A percentile compares a stretch with the other conserved stretches of the same genome.
Evolutionary conservation across 805 yeast species (phyloP).

Genomic region (Hanseniaspora jakobsenii): DNA sequence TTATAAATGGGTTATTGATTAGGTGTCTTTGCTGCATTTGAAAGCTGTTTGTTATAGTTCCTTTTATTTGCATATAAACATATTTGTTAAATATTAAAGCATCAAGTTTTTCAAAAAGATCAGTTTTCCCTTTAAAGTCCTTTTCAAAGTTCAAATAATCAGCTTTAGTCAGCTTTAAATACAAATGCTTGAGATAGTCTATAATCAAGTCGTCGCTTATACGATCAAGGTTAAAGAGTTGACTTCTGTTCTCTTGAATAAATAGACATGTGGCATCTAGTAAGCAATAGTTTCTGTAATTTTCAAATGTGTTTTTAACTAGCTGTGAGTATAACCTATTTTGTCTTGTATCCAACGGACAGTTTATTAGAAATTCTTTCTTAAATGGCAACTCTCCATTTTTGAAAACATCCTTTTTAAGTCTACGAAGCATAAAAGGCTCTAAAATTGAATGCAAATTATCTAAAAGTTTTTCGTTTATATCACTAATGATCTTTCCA

Average conservation of each 20-base stretch:
- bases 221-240: slow-evolving; percentile 20
- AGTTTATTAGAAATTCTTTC: slow-evolving; percentile 73
- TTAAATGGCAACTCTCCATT: slow-evolving; percentile 65
- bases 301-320: slow-evolving; percentile 33
- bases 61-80: slow-evolving; percentile 33
- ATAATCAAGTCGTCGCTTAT: slow-evolving; percentile 1
- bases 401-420: slow-evolving; percentile 57
- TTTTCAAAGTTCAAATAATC: slow-evolving; percentile 32
- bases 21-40: slow-evolving; percentile 77
- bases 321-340: slow-evolving; percentile 39
- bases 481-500: slow-evolving; percentile 26
- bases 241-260: slow-evolving; percentile 31
- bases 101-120: slow-evolving; percentile 22
- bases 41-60: slow-evolving; percentile 49
- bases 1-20: slow-evolving; percentile 76
- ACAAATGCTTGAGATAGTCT: slow-evolving; percentile 14
- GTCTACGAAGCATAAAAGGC: slow-evolving; percentile 74
- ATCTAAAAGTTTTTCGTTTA: slow-evolving; percentile 50
- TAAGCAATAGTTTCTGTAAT: slow-evolving; percentile 35
- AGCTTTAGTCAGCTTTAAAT: slow-evolving; percentile 30
- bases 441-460: slow-evolving; percentile 78
- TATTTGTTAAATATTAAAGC: slow-evolving; percentile 23
- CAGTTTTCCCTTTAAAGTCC: slow-evolving; percentile 3
- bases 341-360: slow-evolving; percentile 55
- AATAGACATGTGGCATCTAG: slow-evolving; percentile 42